Base-by-base conservation (phyloP, 179 eudicot genomes). In the Patellifolia procumbens region DNA sequence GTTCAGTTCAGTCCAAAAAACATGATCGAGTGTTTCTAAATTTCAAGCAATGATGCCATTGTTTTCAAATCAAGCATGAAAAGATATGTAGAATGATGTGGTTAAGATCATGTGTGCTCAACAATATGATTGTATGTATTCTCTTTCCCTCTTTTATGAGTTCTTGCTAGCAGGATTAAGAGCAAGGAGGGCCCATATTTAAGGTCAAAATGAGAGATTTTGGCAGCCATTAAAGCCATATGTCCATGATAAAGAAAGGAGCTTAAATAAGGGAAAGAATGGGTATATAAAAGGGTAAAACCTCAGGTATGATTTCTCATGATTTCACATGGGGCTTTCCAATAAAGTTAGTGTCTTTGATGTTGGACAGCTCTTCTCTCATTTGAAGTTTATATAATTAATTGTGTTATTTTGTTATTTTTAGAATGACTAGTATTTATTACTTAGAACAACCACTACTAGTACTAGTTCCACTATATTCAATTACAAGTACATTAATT, bases 251-350 rank as follows among this genome's bases (percentile, higher is more conserved):
- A 70, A 56, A 53, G 68, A 72, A 31, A 74, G 77, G 79, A 70
- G 76, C 76, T 69, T 53, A 43, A 73, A 60, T 24, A 34, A 28
- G 77, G 74, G 28, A 74, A 68, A 7, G 15, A 7, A 34, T 5
- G 2, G 1, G 12, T 0, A 43, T 24, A 42, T 22, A 5, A 24
- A 10, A 8, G 60, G 42, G 28, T 46, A 26, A 17, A 43, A 28
- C 1, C 48, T 35, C 71, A 75, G 80, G 77, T 72, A 72, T 64
- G 82, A 73, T 46, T 70, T 62, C 79, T 68, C 76, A 78, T 65
- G 77, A 32, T 9, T 81, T 77, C 84, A 78, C 81, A 81, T 81
- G 83, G 82, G 78, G 55, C 34, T 79, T 76, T 74, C 70, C 75
- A 74, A 74, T 77, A 83, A 80, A 80, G 85, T 67, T 56, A 56